Conservation (phyloP, 1,284 basidiomycete genomes). For the Pseudozyma pruni region DNA sequence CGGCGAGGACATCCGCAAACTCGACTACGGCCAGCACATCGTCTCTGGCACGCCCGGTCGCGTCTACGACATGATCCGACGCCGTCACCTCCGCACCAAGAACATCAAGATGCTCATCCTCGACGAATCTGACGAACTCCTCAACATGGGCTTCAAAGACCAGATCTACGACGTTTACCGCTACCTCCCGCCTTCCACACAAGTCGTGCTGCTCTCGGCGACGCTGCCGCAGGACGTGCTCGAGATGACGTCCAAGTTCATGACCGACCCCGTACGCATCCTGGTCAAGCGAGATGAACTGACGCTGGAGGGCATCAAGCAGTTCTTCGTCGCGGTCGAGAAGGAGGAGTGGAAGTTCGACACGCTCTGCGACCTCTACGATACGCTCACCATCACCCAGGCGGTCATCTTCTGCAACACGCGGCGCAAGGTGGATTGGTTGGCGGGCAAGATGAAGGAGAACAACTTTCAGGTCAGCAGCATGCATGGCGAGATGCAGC, state of each 20-base stretch:
- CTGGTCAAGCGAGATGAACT: conserved; percentile 99
- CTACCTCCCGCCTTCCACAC: conserved; percentile 96
- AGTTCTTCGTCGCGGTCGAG: conserved; percentile 99
- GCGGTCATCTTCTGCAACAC: conserved; percentile 99
- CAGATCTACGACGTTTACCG: conserved; percentile 99
- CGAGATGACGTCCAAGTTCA: conserved; percentile 99
- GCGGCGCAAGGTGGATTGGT: conserved; percentile 97
- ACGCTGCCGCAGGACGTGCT: conserved; percentile 96
- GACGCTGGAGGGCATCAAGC: conserved; percentile 99
- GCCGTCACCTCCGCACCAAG: conserved; percentile 89
- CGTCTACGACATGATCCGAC: conserved; percentile 99
- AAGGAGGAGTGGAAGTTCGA: conserved; percentile 99
- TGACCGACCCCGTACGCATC: conserved; percentile 98
- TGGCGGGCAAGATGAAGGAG: conserved; percentile 97
- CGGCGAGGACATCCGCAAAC: conserved; percentile 96
- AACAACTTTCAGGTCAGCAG: conserved; percentile 63
- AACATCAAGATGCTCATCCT: conserved; percentile 99
- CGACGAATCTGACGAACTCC: conserved; percentile 95
- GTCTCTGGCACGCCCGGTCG: conserved; percentile 97
- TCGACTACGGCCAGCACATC: conserved; percentile 97
- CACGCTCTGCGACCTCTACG: conserved; percentile 94
- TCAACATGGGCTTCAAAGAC: conserved; percentile 99
- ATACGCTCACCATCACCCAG: conserved; percentile 98
- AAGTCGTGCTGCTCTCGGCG: conserved; percentile 94
- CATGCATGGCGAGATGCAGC: conserved; percentile 95